phyloP scores from a whole-genome alignment of 2,329 filamentous ascomycete species.

The Aspergillus brasiliensis region DNA sequence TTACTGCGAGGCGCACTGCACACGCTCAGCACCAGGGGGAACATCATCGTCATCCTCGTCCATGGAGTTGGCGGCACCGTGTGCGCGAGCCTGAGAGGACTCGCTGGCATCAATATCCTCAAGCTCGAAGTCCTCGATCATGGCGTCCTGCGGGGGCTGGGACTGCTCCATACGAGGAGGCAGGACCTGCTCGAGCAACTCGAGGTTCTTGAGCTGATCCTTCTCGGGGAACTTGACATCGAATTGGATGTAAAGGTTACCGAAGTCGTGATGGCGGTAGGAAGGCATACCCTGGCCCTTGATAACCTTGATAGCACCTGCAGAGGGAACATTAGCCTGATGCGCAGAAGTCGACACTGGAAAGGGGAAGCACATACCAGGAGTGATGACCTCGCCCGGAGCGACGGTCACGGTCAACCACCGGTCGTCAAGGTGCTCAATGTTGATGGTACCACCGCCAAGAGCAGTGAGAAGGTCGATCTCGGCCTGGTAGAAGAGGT shows the following conservation, averaged over 20 bases:
- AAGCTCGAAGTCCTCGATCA: slow-evolving; percentile 86
- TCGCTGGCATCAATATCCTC: slow-evolving; percentile 79
- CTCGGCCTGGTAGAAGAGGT: slow-evolving; percentile 91
- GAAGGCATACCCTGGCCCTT: slow-evolving; percentile 98
- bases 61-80: slow-evolving; percentile 63
- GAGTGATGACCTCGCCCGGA: slow-evolving; percentile 91
- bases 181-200: slow-evolving; percentile 80
- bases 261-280: slow-evolving; percentile 88
- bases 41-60: slow-evolving; percentile 71
- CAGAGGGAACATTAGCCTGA: slow-evolving; percentile 14
- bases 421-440: slow-evolving; percentile 96
- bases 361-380: slow-evolving; percentile 62
- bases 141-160: slow-evolving; percentile 75
- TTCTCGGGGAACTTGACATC: slow-evolving; percentile 94
- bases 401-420: slow-evolving; percentile 93
- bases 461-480: slow-evolving; percentile 95
- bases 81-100: slow-evolving; percentile 64
- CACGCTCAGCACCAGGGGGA: slow-evolving; percentile 51
- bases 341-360: neutral
- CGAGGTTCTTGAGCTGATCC: slow-evolving; percentile 68
- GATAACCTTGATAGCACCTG: slow-evolving; percentile 89
- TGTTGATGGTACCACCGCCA: slow-evolving; percentile 84
- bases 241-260: slow-evolving; percentile 97
- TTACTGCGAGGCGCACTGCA: slow-evolving; percentile 57
- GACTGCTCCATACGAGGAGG: slow-evolving; percentile 68